These are phyloP conservation scores for Aspergillus sp. DNA, from an alignment of 2,329 filamentous ascomycete species.

Conservation along the genomic window DNA sequence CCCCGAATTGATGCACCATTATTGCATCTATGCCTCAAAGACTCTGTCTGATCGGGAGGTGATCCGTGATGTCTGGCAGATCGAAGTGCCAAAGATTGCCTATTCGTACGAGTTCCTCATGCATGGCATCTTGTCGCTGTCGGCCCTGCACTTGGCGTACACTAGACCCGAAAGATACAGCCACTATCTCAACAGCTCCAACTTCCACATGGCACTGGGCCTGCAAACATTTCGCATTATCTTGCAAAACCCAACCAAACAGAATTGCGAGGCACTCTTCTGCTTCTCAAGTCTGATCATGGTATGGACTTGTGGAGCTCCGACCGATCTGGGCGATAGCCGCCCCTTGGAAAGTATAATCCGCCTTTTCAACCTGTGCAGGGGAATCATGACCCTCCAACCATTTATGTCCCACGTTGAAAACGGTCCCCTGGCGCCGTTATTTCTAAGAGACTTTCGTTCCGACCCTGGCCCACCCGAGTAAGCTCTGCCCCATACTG, in stretches of 20 bases:
- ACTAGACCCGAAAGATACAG: constrained; percentile 20
- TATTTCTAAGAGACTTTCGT: background rate
- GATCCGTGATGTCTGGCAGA: constrained; percentile 6
- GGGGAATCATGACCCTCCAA: constrained; percentile 9
- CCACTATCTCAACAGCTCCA: constrained; percentile 17
- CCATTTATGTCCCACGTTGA: background rate
- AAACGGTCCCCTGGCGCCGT: background rate
- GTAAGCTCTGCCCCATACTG: background rate
- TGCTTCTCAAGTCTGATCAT: constrained; percentile 13
- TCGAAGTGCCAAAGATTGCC: constrained; percentile 3
- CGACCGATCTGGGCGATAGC: background rate
- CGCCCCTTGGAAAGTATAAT: constrained; percentile 3
- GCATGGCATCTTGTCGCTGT: constrained; percentile 9
- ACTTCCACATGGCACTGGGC: constrained; percentile 22
- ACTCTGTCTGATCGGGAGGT: constrained; percentile 18
- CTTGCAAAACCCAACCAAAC: constrained; percentile 3
- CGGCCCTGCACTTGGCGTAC: constrained; percentile 12
- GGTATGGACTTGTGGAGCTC: constrained; percentile 11
- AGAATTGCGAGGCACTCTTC: constrained; percentile 14
- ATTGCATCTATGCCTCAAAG: constrained; percentile 37
- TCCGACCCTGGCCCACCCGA: background rate
- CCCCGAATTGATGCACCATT: constrained; percentile 45
- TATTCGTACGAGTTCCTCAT: constrained; percentile 12
- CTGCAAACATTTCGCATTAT: constrained; percentile 12
- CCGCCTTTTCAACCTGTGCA: constrained; percentile 10